These are phyloP conservation scores for Liriodendron chinense DNA, from an alignment of 164 flowering plant genomes.

Conservation along the genomic window DNA sequence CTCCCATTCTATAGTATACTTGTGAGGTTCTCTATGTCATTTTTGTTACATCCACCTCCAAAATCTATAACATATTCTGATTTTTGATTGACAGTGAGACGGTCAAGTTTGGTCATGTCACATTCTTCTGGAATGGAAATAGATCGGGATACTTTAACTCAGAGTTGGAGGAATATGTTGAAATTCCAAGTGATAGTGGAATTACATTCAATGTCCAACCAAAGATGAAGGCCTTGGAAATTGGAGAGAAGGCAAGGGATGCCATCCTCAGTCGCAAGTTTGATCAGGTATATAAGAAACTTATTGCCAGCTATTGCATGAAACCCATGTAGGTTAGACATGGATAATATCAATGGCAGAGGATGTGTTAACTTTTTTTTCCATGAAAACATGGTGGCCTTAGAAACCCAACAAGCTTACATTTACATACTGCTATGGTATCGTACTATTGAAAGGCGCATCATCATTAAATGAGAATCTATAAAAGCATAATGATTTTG, in stretches of 20 bases:
- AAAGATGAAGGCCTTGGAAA: conserved; percentile 94
- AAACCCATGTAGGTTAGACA: neutral
- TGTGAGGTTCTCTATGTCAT: neutral
- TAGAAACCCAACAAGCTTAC: too few relatives aligned
- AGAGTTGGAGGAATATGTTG: conserved; percentile 92
- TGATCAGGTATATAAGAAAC: conserved; percentile 55
- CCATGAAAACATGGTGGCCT: too few relatives aligned
- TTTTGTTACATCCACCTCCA: neutral
- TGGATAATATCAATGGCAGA: too few relatives aligned
- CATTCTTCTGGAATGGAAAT: conserved; percentile 99
- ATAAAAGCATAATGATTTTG: too few relatives aligned
- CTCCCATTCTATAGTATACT: neutral
- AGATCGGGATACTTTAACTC: conserved; percentile 85
- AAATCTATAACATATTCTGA: neutral
- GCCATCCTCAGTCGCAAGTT: conserved; percentile 85
- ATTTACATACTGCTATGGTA: too few relatives aligned
- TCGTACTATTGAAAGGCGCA: too few relatives aligned
- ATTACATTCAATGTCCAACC: conserved; percentile 91
- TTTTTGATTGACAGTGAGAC: conserved; percentile 62
- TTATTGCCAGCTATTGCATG: neutral
- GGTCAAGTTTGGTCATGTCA: conserved; percentile 97
- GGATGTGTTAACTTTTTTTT: too few relatives aligned
- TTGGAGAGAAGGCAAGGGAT: conserved; percentile 91
- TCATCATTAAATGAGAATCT: too few relatives aligned
- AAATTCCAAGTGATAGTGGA: conserved; percentile 92